Percentiles rank a stretch among this genome's conserved stretches.
phyloP scores from a whole-genome alignment of 179 eudicot genomes.

The Silene noctiflora region DNA sequence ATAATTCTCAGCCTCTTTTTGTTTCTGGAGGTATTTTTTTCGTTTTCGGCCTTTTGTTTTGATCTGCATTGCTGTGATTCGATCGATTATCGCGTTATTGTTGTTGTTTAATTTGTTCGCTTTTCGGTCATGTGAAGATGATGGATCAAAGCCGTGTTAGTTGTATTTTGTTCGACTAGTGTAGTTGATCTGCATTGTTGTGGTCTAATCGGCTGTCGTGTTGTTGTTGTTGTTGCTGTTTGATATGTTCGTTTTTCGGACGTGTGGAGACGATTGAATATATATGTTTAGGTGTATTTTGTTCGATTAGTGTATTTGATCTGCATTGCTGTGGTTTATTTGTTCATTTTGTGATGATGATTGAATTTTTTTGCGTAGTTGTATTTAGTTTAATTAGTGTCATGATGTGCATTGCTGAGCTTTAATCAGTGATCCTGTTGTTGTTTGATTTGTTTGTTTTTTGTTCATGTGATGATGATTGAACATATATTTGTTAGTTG shows the following conservation, averaged over 20 bases:
- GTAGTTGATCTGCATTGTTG: not conserved
- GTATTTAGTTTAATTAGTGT: not conserved
- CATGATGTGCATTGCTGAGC: not conserved
- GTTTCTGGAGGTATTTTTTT: constrained; percentile 43
- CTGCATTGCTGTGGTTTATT: not conserved
- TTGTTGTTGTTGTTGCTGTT: not conserved
- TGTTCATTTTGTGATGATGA: not conserved
- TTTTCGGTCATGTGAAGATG: not conserved
- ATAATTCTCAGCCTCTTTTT: constrained; percentile 65
- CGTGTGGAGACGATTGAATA: not conserved
- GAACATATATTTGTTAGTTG: not conserved
- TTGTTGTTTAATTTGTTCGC: not conserved
- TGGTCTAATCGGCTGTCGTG: not conserved
- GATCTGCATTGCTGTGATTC: not conserved
- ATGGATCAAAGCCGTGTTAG: not conserved
- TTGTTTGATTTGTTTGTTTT: not conserved
- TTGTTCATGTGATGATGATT: not conserved
- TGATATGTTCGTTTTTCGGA: not conserved
- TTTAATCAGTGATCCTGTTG: not conserved
- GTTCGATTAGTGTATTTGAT: not conserved
- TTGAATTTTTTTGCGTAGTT: not conserved
- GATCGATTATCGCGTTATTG: not conserved
- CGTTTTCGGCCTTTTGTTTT: constrained; percentile 1
- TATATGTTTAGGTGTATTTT: not conserved
- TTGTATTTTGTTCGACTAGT: too few relatives aligned